Conservation (phyloP, 768 basidiomycete species). For the Lactarius hengduanensis region DNA sequence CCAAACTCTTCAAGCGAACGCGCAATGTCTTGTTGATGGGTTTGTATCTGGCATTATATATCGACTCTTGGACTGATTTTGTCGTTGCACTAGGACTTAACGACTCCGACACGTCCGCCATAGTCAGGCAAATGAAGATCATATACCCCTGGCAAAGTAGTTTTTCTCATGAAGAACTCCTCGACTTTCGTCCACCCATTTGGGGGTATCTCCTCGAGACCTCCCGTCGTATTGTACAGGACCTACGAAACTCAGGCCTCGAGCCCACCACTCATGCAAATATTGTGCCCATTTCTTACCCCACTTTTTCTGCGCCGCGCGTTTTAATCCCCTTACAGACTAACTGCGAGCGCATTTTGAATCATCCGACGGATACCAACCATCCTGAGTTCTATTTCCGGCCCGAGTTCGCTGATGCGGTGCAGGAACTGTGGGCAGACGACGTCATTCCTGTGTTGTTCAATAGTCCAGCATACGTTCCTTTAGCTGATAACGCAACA, state of each 20-base stretch:
- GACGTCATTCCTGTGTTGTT: conserved; percentile 41
- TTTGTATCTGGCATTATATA: no score
- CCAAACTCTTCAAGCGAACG: no score
- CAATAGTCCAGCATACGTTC: background rate
- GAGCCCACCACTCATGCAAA: background rate
- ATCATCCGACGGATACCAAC: conserved; percentile 4
- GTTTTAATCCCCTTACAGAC: background rate
- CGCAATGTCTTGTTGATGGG: no score
- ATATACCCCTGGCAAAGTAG: background rate
- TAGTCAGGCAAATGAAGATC: conserved; percentile 11
- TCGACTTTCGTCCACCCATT: conserved; percentile 5
- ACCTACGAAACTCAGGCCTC: background rate
- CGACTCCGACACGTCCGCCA: background rate
- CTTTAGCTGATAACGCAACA: conserved; percentile 8
- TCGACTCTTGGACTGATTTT: no score
- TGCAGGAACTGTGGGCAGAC: conserved; percentile 19
- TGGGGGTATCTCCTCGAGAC: conserved; percentile 15
- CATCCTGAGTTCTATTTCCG: conserved; percentile 32
- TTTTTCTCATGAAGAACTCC: conserved; percentile 46
- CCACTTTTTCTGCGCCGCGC: no score
- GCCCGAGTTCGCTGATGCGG: conserved; percentile 2
- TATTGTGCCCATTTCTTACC: background rate
- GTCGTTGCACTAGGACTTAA: conserved; percentile 12
- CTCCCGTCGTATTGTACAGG: background rate
- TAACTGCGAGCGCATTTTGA: conserved; percentile 4